These are phyloP conservation scores for Periconia sp. DNA, from an alignment of 2,329 filamentous ascomycete genomes.

Conservation along the genomic window DNA sequence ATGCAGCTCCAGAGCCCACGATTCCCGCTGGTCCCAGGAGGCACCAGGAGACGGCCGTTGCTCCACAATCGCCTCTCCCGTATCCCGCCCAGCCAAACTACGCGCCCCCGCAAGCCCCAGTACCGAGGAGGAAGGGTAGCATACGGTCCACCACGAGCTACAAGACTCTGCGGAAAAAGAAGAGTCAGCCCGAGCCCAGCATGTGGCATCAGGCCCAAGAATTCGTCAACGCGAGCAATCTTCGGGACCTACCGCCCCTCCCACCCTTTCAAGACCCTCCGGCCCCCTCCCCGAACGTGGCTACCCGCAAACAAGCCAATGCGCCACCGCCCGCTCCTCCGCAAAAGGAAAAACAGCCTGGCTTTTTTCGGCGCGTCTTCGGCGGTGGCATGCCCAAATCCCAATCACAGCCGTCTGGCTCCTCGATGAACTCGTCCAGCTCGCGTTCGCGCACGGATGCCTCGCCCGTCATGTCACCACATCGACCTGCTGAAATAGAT, in stretches of 20 bases:
- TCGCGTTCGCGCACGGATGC: slow-evolving; percentile 16
- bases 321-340: slow-evolving; percentile 42
- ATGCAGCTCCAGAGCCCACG: slow-evolving; percentile 83
- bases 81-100: slow-evolving; percentile 43
- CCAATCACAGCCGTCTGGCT: slow-evolving; percentile 34
- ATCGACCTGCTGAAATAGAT: slow-evolving; percentile 28
- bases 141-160: slow-evolving; percentile 58
- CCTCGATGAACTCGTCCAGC: slow-evolving; percentile 16
- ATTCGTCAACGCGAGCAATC: slow-evolving; percentile 50
- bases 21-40: slow-evolving; percentile 77
- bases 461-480: slow-evolving; percentile 18
- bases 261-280: slow-evolving; percentile 52
- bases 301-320: slow-evolving; percentile 50
- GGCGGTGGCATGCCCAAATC: slow-evolving; percentile 64
- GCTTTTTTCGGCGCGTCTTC: slow-evolving; percentile 94
- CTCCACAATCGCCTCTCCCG: slow-evolving; percentile 42
- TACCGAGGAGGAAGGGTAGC: slow-evolving; percentile 59
- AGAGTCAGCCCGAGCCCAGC: slow-evolving; percentile 43
- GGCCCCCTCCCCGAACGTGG: slow-evolving; percentile 57
- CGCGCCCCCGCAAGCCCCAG: slow-evolving; percentile 44
- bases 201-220: slow-evolving; percentile 52
- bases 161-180: slow-evolving; percentile 46
- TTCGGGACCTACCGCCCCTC: slow-evolving; percentile 46
- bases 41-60: slow-evolving; percentile 33
- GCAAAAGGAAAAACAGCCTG: slow-evolving; percentile 68